Percentiles rank a stretch among this genome's conserved stretches.
These are phyloP conservation scores for Claviceps cyperi DNA, from an alignment of 2,329 filamentous ascomycete genomes.

Conservation along the genomic window DNA sequence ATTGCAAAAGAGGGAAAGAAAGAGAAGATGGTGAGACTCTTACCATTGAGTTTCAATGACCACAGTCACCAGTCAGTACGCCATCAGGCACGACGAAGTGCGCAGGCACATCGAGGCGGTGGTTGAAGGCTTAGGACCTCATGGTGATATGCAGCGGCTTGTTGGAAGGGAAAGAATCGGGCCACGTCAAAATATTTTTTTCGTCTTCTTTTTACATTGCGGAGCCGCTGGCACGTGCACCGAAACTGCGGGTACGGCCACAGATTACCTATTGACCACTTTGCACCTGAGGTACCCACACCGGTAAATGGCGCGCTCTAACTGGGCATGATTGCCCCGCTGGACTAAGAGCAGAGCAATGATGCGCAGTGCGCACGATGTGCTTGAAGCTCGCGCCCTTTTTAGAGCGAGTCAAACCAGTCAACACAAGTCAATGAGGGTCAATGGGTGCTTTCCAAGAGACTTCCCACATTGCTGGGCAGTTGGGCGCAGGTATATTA, in stretches of 20 bases:
- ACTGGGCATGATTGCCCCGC: no score
- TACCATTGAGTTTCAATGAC: background rate
- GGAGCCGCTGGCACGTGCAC: constrained; percentile 1
- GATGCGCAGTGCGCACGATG: no score
- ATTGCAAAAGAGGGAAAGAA: constrained; percentile 10
- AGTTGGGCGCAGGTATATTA: background rate
- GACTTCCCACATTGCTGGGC: no score
- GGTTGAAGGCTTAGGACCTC: background rate
- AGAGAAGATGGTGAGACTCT: background rate
- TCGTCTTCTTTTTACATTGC: background rate
- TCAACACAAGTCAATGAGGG: no score
- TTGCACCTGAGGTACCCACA: background rate
- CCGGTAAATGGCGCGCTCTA: no score
- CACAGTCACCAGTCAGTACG: background rate
- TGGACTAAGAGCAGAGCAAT: no score
- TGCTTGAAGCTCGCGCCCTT: no score
- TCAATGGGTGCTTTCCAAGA: background rate
- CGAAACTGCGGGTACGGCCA: background rate
- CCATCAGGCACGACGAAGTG: no score
- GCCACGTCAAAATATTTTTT: background rate
- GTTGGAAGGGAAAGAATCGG: background rate
- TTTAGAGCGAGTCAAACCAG: no score
- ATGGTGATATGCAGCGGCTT: background rate
- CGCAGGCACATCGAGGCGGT: background rate
- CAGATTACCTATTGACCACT: background rate